These are phyloP conservation scores for Cyberlindnera xylosilytica DNA, from an alignment of 805 yeast genomes.

Conservation along the genomic window DNA sequence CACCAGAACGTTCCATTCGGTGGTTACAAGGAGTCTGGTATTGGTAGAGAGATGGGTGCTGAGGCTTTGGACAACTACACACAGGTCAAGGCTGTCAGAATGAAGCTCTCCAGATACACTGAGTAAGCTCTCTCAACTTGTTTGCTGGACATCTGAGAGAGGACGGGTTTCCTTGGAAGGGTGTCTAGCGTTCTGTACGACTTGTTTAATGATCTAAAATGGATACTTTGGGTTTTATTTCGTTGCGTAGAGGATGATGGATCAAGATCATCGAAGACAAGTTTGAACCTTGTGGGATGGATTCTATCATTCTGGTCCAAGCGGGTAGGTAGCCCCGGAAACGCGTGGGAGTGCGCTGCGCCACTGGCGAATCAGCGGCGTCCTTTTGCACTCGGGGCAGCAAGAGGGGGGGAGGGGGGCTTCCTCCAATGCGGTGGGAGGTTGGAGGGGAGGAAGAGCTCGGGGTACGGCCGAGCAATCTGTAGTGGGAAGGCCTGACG, in stretches of 20 bases:
- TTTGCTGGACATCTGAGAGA: background rate
- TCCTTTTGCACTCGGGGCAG: background rate
- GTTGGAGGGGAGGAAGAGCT: too few relatives aligned
- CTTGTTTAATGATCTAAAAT: background rate
- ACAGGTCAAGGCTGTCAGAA: constrained; percentile 65
- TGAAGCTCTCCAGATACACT: constrained; percentile 31
- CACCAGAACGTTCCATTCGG: constrained; percentile 68
- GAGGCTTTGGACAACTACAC: constrained; percentile 65
- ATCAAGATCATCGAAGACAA: too few relatives aligned
- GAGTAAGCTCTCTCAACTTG: constrained; percentile 9
- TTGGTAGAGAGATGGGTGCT: constrained; percentile 71
- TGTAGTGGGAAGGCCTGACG: too few relatives aligned
- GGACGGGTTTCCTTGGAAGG: background rate
- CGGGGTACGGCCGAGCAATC: too few relatives aligned
- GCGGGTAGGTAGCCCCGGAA: too few relatives aligned
- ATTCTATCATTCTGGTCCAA: too few relatives aligned
- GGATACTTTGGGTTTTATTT: background rate
- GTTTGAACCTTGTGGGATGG: too few relatives aligned
- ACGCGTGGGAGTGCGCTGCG: too few relatives aligned
- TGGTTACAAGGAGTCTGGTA: constrained; percentile 66
- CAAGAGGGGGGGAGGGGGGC: background rate
- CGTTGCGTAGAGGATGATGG: too few relatives aligned
- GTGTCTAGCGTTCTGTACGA: background rate
- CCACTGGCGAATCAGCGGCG: constrained; percentile 4
- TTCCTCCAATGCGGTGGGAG: background rate